These are phyloP conservation scores for Beauveria pseudobassiana DNA, from an alignment of 2,329 filamentous ascomycete genomes.

Conservation along the genomic window DNA sequence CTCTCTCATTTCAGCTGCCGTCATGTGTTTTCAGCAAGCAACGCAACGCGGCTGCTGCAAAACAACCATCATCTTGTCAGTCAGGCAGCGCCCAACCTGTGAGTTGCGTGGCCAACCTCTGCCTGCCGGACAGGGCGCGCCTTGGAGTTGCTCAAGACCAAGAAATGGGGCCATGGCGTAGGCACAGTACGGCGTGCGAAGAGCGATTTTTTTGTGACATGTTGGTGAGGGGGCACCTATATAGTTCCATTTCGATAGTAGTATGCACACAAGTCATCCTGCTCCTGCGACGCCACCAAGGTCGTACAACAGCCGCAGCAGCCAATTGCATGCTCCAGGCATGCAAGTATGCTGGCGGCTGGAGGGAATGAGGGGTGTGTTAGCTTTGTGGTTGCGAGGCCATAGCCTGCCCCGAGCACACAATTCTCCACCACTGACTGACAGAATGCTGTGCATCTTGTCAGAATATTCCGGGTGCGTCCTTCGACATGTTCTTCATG, in stretches of 20 bases:
- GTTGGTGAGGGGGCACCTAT: slow-evolving; percentile 9
- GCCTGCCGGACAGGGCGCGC: slow-evolving; percentile 1
- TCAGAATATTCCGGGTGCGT: slow-evolving; percentile 10
- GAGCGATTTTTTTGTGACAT: slow-evolving; percentile 11
- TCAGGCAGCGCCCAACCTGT: neutral
- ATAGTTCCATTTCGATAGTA: slow-evolving; percentile 11
- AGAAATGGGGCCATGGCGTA: neutral
- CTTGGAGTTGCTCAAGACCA: slow-evolving; percentile 10
- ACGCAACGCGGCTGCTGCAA: neutral
- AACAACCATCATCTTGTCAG: neutral
- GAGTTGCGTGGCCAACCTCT: neutral
- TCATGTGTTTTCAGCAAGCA: neutral
- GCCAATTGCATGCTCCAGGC: slow-evolving; percentile 1
- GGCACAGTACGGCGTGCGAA: slow-evolving; percentile 2
- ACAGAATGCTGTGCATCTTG: slow-evolving; percentile 10
- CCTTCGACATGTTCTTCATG: too few relatives aligned
- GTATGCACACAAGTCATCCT: slow-evolving; percentile 8
- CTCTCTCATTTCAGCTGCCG: neutral
- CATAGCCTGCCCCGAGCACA: slow-evolving; percentile 2
- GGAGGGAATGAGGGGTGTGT: neutral
- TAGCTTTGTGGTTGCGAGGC: neutral
- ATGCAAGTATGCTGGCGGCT: slow-evolving; percentile 8
- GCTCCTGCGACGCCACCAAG: slow-evolving; percentile 7
- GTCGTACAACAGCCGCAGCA: slow-evolving; percentile 7
- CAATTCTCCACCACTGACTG: slow-evolving; percentile 8